A percentile compares a stretch with the other conserved stretches of the same genome.
phyloP scores from a whole-genome alignment of 2,329 filamentous ascomycete species.

The Hypoxylon sp. region DNA sequence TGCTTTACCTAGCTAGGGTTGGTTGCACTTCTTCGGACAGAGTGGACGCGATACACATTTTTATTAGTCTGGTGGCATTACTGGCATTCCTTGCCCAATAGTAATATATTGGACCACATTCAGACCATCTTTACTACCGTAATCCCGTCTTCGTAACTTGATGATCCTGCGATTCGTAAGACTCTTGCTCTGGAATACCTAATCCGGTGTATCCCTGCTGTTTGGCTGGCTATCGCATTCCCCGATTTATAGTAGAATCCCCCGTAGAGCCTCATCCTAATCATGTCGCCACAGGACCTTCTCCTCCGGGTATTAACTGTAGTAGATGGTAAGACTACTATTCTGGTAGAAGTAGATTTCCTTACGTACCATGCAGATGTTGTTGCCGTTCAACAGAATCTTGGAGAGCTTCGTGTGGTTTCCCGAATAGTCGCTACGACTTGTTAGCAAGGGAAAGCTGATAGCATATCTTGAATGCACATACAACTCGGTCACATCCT shows the following conservation, averaged over 20 bases:
- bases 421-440: constrained; percentile 87
- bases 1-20: constrained; percentile 6
- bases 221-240: background rate
- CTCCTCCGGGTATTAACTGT: constrained; percentile 83
- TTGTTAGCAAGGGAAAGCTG: constrained; percentile 44
- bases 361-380: constrained; percentile 93
- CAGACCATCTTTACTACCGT: constrained; percentile 8
- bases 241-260: background rate
- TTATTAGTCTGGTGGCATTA: constrained; percentile 12
- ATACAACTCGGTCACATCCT: constrained; percentile 97
- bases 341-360: background rate
- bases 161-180: constrained; percentile 12
- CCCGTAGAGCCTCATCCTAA: constrained; percentile 9
- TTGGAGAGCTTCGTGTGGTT: constrained; percentile 91
- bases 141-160: constrained; percentile 9
- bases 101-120: constrained; percentile 14
- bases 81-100: constrained; percentile 7
- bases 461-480: constrained; percentile 50
- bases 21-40: background rate
- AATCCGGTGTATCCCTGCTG: background rate
- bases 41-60: background rate
- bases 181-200: constrained; percentile 12
- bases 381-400: constrained; percentile 97
- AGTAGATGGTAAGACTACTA: background rate
- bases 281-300: constrained; percentile 70